These are phyloP conservation scores for Melaleuca quinquenervia DNA, from an alignment of 345 rosid genomes.

Conservation along the genomic window DNA sequence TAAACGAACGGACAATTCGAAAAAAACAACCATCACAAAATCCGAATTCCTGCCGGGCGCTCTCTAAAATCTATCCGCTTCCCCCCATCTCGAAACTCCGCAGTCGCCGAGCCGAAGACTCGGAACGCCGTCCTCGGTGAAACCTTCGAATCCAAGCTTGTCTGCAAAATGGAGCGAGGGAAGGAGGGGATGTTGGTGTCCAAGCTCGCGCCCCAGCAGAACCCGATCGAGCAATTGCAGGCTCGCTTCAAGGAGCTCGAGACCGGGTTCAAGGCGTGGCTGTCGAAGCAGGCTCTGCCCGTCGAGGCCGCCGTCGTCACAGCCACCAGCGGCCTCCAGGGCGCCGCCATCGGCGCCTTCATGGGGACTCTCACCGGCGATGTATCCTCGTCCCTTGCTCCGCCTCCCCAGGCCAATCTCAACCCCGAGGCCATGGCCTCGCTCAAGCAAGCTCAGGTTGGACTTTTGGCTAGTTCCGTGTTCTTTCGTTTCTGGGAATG, in stretches of 20 bases:
- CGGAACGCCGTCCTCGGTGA: neutral
- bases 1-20: neutral
- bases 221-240: conserved; percentile 49
- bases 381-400: conserved; percentile 27
- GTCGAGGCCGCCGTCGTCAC: conserved; percentile 77
- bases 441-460: conserved; percentile 81
- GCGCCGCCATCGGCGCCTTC: conserved; percentile 75
- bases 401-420: conserved; percentile 36
- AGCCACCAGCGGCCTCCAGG: conserved; percentile 62
- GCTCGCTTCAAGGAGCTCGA: conserved; percentile 52
- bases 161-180: conserved; percentile 35
- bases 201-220: conserved; percentile 28
- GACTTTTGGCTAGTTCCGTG: neutral
- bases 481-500: neutral
- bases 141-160: neutral
- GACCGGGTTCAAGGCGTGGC: conserved; percentile 57
- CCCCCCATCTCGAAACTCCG: neutral
- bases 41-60: neutral
- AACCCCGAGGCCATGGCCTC: conserved; percentile 85
- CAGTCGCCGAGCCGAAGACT: neutral
- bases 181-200: conserved; percentile 20
- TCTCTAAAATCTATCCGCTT: neutral
- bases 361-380: conserved; percentile 69
- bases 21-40: neutral
- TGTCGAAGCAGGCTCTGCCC: conserved; percentile 59